phyloP scores from a whole-genome alignment of 2,329 filamentous ascomycete genomes.

The Trichoderma koningiopsis region DNA sequence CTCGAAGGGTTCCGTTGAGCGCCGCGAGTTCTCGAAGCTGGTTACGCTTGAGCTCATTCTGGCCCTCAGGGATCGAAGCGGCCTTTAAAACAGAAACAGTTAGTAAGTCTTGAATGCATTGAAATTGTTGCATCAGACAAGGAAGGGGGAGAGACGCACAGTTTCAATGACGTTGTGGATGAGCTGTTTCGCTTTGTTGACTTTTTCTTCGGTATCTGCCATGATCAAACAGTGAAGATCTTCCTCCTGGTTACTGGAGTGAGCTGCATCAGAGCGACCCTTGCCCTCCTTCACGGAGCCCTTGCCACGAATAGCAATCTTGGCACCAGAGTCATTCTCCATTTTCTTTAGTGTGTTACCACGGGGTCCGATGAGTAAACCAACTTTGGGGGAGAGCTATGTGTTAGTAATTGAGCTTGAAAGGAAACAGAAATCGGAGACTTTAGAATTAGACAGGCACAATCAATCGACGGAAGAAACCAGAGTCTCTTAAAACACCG shows the following conservation, averaged over 20 bases:
- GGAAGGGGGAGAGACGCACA: slow-evolving; percentile 57
- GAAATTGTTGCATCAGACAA: background rate
- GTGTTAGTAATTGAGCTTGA: slow-evolving; percentile 74
- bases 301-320: slow-evolving; percentile 99
- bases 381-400: slow-evolving; percentile 92
- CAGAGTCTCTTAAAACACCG: slow-evolving; percentile 39
- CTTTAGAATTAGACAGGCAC: slow-evolving; percentile 40
- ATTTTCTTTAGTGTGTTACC: slow-evolving; percentile 99
- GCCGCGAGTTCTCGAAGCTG: slow-evolving; percentile 96
- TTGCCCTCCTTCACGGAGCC: slow-evolving; percentile 99
- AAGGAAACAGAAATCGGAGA: background rate
- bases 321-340: slow-evolving; percentile 95
- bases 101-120: slow-evolving; percentile 27
- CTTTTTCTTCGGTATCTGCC: slow-evolving; percentile 99
- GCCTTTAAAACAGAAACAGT: slow-evolving; percentile 60
- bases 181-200: slow-evolving; percentile 97
- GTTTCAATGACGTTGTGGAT: slow-evolving; percentile 99
- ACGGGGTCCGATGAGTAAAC: slow-evolving; percentile 99
- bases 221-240: slow-evolving; percentile 99
- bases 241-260: slow-evolving; percentile 99
- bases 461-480: slow-evolving; percentile 39
- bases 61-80: slow-evolving; percentile 95
- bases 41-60: slow-evolving; percentile 98
- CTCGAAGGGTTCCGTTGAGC: slow-evolving; percentile 97
- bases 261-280: slow-evolving; percentile 95